Evolutionary conservation across 306 rosid species (phyloP), one percentile per base, ranked within the genome.

Genomic region (Neltuma alba): DNA sequence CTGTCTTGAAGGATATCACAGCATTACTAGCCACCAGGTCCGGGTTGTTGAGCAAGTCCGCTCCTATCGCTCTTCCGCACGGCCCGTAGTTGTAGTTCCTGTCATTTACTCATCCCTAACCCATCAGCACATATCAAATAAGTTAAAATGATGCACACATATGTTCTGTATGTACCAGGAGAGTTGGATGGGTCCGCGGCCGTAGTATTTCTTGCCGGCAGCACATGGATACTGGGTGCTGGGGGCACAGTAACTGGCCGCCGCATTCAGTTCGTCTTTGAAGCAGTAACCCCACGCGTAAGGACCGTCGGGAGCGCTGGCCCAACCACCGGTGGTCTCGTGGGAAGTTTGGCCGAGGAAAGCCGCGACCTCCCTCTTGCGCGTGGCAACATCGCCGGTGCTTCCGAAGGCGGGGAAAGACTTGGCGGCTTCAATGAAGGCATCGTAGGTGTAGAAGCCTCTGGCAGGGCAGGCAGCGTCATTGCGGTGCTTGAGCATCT

Each of bases 281-380:
- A 72, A 88, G 83, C 92, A 92, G 73, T 92, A 92, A 2, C 97
- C 97, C 97, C 92, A 92, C 0, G 97, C 88, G 44, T 89, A 88
- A 3, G 93, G 93, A 0, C 94, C 92, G 73, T 89, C 97, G 0
- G 94, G 91, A 41, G 97, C 94, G 31, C 1, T 77, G 40, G 80
- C 0, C 93, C 96, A 91, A 21, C 96, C 96, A 1, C 91, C 89
- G 2, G 85, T 79, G 62, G 93, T 89, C 74, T 85, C 90, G 30
- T 83, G 86, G 38, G 90, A 89, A 60, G 90, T 89, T 65, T 85
- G 87, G 70, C 70, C 90, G 12, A 89, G 68, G 82, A 89, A 89
- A 69, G 92, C 92, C 0, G 88, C 88, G 5, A 89, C 28, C 81
- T 87, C 92, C 34, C 79, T 89, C 66, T 79, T 89, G 20, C 87